Evolutionary conservation across 2,329 filamentous ascomycete genomes (phyloP), one percentile per base, ranked within the genome.

Genomic region (Penicillium sp.): DNA sequence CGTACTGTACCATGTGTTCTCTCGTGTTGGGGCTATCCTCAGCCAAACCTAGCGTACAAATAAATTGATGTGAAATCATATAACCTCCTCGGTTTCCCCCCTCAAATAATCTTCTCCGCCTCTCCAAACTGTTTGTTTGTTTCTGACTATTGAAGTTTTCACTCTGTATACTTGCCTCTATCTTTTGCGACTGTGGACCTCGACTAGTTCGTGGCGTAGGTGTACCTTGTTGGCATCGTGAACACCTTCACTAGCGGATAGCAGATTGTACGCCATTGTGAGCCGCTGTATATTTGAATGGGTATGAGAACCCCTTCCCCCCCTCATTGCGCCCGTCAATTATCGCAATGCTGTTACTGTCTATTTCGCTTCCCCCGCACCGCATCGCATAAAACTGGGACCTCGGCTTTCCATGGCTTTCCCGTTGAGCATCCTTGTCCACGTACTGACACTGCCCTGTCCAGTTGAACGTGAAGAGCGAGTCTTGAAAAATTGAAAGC

Each of bases 31-130:
- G 45, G 16, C 45, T 30, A 16, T 30, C 58, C 33, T 13, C 42
- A 37, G 35, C 35, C 37, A 26, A 28, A 30, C 8, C 11, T n/a
- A 14, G 14, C 33, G 35, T 38, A 16, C 19, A 8, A 45, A 38
- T 30, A 16, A 45, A 16, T n/a, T 25, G 26, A 7, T 28, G 45
- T n/a, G 14, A 22, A 22, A 19, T 48, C 45, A 48, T 67, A 67
- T 66, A 68, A 66, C 59, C 7, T 13, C 57, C 42, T 19, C 37
- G 33, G 30, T 55, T 55, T 48, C 8, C 22, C 49, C 56, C 43
- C 57, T 49, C 57, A 63, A 63, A 60, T 33, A 55, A 22, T 22
- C 19, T 30, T 30, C 45, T 28, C 25, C 13, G 26, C 16, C 11
- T 30, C 59, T 56, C 60, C 64, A 57, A 58, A 14, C 19, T 51